Evolutionary conservation across 73 alveolate species (phyloP), one percentile per base, ranked within the genome.

Genomic region (Symbiodinium pilosum): DNA sequence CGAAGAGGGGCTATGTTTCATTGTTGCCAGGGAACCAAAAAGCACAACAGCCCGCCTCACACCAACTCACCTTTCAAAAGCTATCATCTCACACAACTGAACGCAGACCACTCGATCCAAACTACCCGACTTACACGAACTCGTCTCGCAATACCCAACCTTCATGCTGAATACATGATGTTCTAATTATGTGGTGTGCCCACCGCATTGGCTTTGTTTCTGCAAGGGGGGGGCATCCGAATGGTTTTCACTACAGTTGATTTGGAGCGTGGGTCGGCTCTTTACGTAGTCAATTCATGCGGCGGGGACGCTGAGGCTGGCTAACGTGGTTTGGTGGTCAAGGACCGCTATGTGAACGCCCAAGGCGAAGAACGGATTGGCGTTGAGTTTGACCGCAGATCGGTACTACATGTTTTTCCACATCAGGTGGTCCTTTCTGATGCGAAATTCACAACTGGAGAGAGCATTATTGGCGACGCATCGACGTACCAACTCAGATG

Each of bases 321-420:
- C 85, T 40, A 26, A 71, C 85, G 85, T 34, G 85, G 85, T 24
- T 71, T 71, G 85, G 85, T 71, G 85, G 85, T 71, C 43, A 71
- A 11, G 32, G 85, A 71, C 85, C 85, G 24, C 85, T 71, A 26
- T 20, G 4, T 71, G 85, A 71, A 71, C 41, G 24, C 85, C 43
- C 18, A 9, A 71, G 85, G 85, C 43, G 85, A 71, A 71, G 85
- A 71, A 30, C 85, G 85, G 85, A 71, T 71, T 34, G 44, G 85
- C 85, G 85, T 71, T 3, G 7, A 71, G 85, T 71, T 71, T 71
- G 43, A 34, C 18, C 44, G 24, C 16, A 34, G 85, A 71, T 71
- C 85, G 41, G 32, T 30, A 34, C 85, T 71, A 34, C 44, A 71
- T 71, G 85, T 71, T 71, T 30, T 71, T 24, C 85, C 85, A 11